Conservation (phyloP, 805 yeast species). For the Zygotorulaspora florentina region DNA sequence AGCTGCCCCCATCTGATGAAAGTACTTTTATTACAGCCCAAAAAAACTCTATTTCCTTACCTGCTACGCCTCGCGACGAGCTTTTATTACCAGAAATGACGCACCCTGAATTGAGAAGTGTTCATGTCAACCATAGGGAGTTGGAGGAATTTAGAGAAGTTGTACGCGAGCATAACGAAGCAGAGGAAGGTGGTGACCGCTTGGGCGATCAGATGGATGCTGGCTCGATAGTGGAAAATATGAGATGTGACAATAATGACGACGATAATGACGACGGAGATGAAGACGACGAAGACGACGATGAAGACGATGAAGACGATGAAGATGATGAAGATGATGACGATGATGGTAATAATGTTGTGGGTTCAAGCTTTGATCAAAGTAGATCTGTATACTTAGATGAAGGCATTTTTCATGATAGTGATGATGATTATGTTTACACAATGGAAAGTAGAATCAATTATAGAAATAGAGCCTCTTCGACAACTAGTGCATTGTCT, state of each 20-base stretch:
- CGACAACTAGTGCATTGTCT: constrained; percentile 25
- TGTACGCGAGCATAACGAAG: constrained; percentile 25
- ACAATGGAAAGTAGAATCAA: constrained; percentile 15
- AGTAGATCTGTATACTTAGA: constrained; percentile 23
- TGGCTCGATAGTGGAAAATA: background rate
- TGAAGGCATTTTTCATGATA: constrained; percentile 29
- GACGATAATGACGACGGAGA: constrained; percentile 14
- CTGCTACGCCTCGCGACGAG: constrained; percentile 9
- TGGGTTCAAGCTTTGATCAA: constrained; percentile 11
- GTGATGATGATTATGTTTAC: constrained; percentile 25
- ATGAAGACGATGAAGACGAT: constrained; percentile 20
- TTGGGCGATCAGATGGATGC: too few species aligned
- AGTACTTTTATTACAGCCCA: background rate
- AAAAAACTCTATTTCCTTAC: constrained; percentile 1
- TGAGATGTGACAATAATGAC: constrained; percentile 12
- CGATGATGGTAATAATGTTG: constrained; percentile 16
- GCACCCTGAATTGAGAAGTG: constrained; percentile 2
- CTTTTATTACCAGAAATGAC: constrained; percentile 1
- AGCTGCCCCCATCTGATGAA: background rate
- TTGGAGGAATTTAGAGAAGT: constrained; percentile 53
- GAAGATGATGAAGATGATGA: constrained; percentile 18
- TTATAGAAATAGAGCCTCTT: constrained; percentile 20
- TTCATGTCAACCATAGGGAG: constrained; percentile 50
- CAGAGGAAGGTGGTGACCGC: constrained; percentile 16
- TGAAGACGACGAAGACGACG: constrained; percentile 17